Base-by-base conservation (phyloP, 306 rosid genomes). In the Herpetospermum pedunculosum region DNA sequence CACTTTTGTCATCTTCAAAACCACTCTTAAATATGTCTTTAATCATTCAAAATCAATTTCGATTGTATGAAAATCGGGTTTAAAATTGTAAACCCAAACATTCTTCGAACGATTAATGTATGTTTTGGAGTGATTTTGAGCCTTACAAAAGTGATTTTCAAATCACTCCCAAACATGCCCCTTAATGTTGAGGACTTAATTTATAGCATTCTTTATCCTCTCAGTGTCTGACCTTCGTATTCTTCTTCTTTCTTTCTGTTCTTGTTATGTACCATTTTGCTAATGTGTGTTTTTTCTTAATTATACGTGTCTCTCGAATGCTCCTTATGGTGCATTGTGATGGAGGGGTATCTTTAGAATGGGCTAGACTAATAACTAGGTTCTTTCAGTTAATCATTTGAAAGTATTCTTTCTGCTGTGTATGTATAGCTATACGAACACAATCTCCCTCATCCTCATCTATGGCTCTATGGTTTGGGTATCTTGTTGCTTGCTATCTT, bases 391-490 rank as follows among this genome's bases (percentile, higher is more conserved):
- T 52, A 46, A 40, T 69, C 7, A 46, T 40, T 28, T 44, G 74
- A 44, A 43, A 43, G 41, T 70, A 40, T 70, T 46, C 40, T 46
- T 8, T 70, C 57, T 46, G 28, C 16, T 48, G 59, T 71, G 75
- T 32, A 30, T 71, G 18, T 29, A 70, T 71, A 54, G 64, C 47
- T 53, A 73, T 52, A 38, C 19, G 65, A 73, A 73, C 76, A 52
- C 64, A 73, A 37, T 73, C 48, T 21, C 21, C 32, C 49, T 53
- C 59, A 37, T 37, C 32, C 49, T 53, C 59, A 37, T 37, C 37
- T 37, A 32, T 73, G 47, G 46, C 34, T 52, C 8, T 72, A 28
- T 55, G 69, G 69, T 74, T 34, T 50, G 64, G 23, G 70, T 37
- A 12, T 40, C 53, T 54, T 23, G 41, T 53, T 73, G 50, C 32